Base-by-base conservation (phyloP, 441 rosid species). In the Daphne laureola region DNA sequence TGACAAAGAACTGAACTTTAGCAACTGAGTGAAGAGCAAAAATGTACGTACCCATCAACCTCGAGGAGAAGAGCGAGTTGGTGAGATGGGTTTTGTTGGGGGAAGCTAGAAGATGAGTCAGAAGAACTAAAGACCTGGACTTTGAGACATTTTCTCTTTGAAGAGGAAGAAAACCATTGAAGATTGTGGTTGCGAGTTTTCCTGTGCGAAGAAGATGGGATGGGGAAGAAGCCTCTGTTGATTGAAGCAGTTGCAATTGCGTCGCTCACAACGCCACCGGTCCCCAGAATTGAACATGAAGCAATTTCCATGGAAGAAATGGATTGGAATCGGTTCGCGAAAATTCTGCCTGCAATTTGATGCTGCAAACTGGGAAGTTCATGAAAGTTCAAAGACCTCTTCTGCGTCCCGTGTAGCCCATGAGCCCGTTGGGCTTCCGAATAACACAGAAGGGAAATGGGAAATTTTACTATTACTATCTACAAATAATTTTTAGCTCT, bases 21-120 rank as follows among this genome's bases (percentile, higher is more conserved):
- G n/a, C 12, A 8, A 36, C 9, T 27, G 47, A 23, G 3, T 27
- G 27, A 40, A 15, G 27, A 18, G 27, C 36, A 27, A 13, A 13
- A 16, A 49, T 42, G 17, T 31, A 2, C 36, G 13, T 74, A 91
- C 98, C 96, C 95, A 58, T 91, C 98, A 62, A 91, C 88, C 68
- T 91, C 95, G 51, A 91, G 89, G 71, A 87, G 83, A 61, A 91
- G 70, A 38, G 84, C 93, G 17, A 86, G 53, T 63, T 82, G 78
- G 46, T 65, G 73, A 62, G 80, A 55, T 51, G 83, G 78, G 54
- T 62, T 67, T 63, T 54, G 73, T 49, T 55, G 53, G 11, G 49
- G 53, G 62, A 61, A 53, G 35, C 38, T 43, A 17, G 81, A 57
- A 27, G 72, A 38, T 15, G 79, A 79, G 74, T 74, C 62, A 59